These are phyloP conservation scores for Mycena alexandri DNA, from an alignment of 768 basidiomycete genomes.

Conservation along the genomic window DNA sequence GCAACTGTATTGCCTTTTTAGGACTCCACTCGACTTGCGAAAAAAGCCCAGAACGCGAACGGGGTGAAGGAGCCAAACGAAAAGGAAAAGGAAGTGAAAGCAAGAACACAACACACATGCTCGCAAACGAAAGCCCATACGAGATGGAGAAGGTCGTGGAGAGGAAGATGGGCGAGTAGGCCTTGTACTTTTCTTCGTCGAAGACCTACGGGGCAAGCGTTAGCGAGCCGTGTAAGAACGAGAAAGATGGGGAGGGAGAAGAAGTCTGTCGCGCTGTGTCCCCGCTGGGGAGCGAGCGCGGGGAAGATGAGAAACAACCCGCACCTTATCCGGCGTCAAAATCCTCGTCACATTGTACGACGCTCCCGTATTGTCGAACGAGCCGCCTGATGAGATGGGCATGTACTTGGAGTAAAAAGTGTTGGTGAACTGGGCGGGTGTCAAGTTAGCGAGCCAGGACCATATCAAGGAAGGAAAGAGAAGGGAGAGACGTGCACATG, in stretches of 20 bases:
- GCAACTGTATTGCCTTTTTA: too few species aligned
- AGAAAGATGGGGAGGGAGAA: too few species aligned
- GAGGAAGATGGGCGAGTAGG: constrained; percentile 74
- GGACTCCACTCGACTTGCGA: too few species aligned
- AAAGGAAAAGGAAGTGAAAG: too few species aligned
- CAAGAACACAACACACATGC: constrained; percentile 51
- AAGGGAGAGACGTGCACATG: too few species aligned
- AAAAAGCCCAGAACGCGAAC: too few species aligned
- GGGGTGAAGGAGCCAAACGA: too few species aligned
- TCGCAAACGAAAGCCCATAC: constrained; percentile 83
- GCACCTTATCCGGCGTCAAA: constrained; percentile 57
- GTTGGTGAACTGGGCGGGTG: constrained; percentile 71
- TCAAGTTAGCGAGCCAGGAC: constrained; percentile 13
- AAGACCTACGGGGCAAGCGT: constrained; percentile 52
- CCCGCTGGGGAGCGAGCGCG: background rate
- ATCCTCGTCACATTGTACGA: constrained; percentile 71
- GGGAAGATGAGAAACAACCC: background rate
- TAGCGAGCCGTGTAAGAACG: too few species aligned
- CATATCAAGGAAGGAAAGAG: too few species aligned
- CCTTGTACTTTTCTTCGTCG: constrained; percentile 65
- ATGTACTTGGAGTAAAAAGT: constrained; percentile 68
- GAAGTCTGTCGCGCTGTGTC: too few species aligned
- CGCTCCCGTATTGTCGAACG: constrained; percentile 73
- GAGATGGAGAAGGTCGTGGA: constrained; percentile 82
- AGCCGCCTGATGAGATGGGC: constrained; percentile 74